These are phyloP conservation scores for Parietaria judaica DNA, from an alignment of 306 rosid species.

Conservation along the genomic window DNA sequence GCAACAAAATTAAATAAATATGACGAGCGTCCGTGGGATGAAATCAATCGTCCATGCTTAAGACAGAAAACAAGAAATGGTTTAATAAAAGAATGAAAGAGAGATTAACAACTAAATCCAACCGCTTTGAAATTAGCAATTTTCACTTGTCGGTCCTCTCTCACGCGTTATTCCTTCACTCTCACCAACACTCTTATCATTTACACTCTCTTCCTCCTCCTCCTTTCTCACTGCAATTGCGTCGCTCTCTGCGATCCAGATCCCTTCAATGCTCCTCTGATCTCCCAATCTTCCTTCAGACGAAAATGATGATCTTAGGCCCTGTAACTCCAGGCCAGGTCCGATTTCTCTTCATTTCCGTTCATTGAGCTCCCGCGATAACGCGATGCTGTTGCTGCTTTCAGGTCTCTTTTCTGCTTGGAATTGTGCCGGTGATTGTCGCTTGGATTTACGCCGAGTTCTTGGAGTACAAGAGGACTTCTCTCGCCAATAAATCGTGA, in stretches of 20 bases:
- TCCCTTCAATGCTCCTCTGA: conserved; percentile 19
- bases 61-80: too few relatives aligned
- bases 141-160: too few relatives aligned
- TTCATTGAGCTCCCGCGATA: not conserved
- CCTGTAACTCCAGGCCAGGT: conserved; percentile 89
- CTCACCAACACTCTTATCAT: too few relatives aligned
- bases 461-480: conserved; percentile 54
- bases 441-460: conserved; percentile 84
- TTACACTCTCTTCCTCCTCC: not conserved
- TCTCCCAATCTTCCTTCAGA: not conserved
- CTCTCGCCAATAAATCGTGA: conserved; percentile 59
- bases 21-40: too few relatives aligned
- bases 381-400: not conserved
- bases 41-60: too few relatives aligned
- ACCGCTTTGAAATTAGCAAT: too few relatives aligned
- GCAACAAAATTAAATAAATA: too few relatives aligned
- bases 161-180: too few relatives aligned
- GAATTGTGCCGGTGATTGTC: conserved; percentile 41
- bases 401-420: conserved; percentile 66
- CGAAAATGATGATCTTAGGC: conserved; percentile 44
- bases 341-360: conserved; percentile 29
- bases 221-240: not conserved
- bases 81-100: too few relatives aligned
- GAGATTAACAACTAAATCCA: too few relatives aligned
- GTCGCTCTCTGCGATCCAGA: not conserved